Evolutionary conservation across 2,329 filamentous ascomycete species (phyloP).

Genomic region (Phialophora macrospora): DNA sequence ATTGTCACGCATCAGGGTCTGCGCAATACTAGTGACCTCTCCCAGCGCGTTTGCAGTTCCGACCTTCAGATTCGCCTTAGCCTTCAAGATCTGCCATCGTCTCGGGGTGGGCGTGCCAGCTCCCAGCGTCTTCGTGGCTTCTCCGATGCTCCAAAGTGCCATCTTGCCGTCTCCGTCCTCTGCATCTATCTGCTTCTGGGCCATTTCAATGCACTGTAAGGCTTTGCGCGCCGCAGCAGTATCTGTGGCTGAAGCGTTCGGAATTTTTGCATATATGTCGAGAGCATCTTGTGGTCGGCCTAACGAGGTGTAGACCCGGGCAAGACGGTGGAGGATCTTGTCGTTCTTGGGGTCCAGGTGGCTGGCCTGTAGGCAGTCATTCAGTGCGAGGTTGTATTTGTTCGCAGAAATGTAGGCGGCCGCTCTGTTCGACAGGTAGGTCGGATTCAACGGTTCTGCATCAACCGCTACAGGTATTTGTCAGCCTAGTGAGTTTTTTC

Average conservation of each 20-base stretch:
- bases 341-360: constrained; percentile 82
- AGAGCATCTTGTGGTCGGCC: constrained; percentile 87
- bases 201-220: constrained; percentile 75
- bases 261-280: constrained; percentile 76
- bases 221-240: constrained; percentile 73
- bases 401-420: constrained; percentile 90
- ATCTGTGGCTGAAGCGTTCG: constrained; percentile 79
- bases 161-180: constrained; percentile 80
- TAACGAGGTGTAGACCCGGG: constrained; percentile 84
- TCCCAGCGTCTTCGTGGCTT: constrained; percentile 82
- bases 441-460: constrained; percentile 80
- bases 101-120: constrained; percentile 76
- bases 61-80: constrained; percentile 91
- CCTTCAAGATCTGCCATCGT: constrained; percentile 92
- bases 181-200: constrained; percentile 74
- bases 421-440: constrained; percentile 92
- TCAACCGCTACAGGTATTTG: constrained; percentile 71
- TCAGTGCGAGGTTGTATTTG: constrained; percentile 77
- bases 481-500: constrained; percentile 28
- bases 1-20: constrained; percentile 82
- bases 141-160: constrained; percentile 88
- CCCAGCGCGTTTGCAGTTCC: constrained; percentile 85
- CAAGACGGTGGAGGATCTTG: constrained; percentile 86
- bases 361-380: constrained; percentile 82
- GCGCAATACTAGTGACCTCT: constrained; percentile 90